Evolutionary conservation across 2,329 filamentous ascomycete species (phyloP).

Genomic region (Cercospora nicotianae): DNA sequence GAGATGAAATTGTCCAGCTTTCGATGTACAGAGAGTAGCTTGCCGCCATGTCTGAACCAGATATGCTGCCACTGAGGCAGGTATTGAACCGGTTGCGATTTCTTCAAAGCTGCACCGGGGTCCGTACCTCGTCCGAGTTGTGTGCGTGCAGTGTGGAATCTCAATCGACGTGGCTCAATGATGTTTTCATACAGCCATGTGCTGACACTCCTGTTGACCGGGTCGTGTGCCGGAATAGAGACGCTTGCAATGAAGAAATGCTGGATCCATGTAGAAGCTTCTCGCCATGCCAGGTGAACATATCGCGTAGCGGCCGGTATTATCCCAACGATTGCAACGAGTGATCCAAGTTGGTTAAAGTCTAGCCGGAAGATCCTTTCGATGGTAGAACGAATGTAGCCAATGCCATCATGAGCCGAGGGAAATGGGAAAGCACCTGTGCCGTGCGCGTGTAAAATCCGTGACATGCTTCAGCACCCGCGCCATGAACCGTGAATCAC

Average conservation of each 20-base stretch:
- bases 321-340: slow-evolving; percentile 28
- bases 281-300: slow-evolving; percentile 23
- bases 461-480: slow-evolving; percentile 17
- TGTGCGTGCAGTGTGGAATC: slow-evolving; percentile 30
- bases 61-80: slow-evolving; percentile 29
- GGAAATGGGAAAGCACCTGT: slow-evolving; percentile 19
- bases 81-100: slow-evolving; percentile 27
- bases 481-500: slow-evolving; percentile 12
- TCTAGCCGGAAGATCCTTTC: slow-evolving; percentile 25
- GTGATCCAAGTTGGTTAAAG: slow-evolving; percentile 30
- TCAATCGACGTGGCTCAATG: slow-evolving; percentile 24
- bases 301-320: slow-evolving; percentile 27
- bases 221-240: slow-evolving; percentile 29
- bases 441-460: slow-evolving; percentile 26
- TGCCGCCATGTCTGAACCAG: slow-evolving; percentile 28
- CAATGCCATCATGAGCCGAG: slow-evolving; percentile 18
- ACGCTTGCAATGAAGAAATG: slow-evolving; percentile 31
- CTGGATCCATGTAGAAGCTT: slow-evolving; percentile 25
- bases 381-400: slow-evolving; percentile 21
- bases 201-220: slow-evolving; percentile 30
- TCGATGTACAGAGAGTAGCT: slow-evolving; percentile 22
- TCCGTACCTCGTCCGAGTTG: slow-evolving; percentile 25
- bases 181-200: slow-evolving; percentile 31
- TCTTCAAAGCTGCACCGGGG: slow-evolving; percentile 29
- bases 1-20: slow-evolving; percentile 26